phyloP scores from a whole-genome alignment of 108 stramenopile species.

The Mediolabrus comicus region DNA sequence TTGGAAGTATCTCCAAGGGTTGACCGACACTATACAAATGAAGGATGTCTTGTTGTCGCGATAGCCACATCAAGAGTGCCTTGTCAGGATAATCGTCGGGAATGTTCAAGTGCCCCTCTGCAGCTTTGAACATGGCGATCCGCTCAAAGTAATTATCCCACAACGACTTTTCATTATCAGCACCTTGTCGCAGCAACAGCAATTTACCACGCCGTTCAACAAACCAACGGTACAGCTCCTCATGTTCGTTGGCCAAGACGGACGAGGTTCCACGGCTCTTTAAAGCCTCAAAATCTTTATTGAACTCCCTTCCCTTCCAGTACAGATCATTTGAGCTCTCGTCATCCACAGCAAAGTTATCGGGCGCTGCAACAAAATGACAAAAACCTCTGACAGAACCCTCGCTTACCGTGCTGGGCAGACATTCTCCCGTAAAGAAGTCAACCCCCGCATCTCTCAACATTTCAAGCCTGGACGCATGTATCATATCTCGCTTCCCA shows the following conservation, averaged over 20 bases:
- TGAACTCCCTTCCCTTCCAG: constrained; percentile 2
- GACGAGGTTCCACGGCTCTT: constrained; percentile 17
- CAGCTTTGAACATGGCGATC: constrained; percentile 20
- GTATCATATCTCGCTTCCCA: constrained; percentile 30
- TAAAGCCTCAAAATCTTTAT: neutral
- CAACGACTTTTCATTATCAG: constrained; percentile 7
- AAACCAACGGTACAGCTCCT: constrained; percentile 33
- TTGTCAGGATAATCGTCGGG: constrained; percentile 33
- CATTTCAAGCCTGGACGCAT: constrained; percentile 25
- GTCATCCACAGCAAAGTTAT: constrained; percentile 5
- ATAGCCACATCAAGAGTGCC: constrained; percentile 30
- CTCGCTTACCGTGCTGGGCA: constrained; percentile 5
- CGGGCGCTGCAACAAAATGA: constrained; percentile 12
- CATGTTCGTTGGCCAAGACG: constrained; percentile 24
- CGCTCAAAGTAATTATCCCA: constrained; percentile 37
- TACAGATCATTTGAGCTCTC: constrained; percentile 2
- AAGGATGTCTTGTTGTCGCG: constrained; percentile 28
- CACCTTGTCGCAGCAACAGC: constrained; percentile 3
- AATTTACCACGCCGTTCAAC: constrained; percentile 20
- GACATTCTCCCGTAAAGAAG: constrained; percentile 40
- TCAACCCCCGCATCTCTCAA: constrained; percentile 37
- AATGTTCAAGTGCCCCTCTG: constrained; percentile 28
- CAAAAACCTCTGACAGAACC: constrained; percentile 8
- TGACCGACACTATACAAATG: constrained; percentile 26
- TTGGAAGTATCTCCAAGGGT: constrained; percentile 3